Evolutionary conservation across 129 eudicot species (phyloP).

Genomic region (Oenanthe sinensis): DNA sequence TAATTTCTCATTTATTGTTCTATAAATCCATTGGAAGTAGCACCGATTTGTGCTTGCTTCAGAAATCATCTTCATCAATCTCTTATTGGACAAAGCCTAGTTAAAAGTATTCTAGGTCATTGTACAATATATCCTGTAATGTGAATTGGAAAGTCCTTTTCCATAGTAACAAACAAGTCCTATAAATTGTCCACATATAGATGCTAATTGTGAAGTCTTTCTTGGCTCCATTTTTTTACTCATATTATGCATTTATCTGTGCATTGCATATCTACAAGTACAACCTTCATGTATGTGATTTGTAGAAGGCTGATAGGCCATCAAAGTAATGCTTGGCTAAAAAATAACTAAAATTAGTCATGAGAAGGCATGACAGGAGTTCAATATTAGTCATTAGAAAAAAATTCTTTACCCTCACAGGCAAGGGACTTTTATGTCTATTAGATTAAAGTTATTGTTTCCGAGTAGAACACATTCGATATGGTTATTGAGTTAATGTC

Average conservation of each 20-base stretch:
- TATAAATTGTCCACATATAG: background rate
- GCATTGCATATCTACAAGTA: background rate
- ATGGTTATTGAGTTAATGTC: background rate
- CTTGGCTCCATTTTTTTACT: background rate
- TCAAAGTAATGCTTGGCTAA: background rate
- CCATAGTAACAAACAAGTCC: background rate
- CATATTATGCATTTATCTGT: background rate
- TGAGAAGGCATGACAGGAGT: background rate
- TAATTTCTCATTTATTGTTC: background rate
- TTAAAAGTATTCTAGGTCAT: background rate
- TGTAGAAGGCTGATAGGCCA: background rate
- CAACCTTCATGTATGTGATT: background rate
- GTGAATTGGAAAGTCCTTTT: background rate
- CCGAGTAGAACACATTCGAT: background rate
- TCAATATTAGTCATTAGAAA: background rate
- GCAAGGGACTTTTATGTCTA: background rate
- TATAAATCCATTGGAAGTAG: background rate
- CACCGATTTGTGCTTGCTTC: slow-evolving; percentile 18
- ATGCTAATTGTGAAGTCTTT: background rate
- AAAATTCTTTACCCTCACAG: background rate
- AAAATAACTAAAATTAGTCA: background rate
- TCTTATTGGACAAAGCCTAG: background rate
- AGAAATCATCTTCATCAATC: slow-evolving; percentile 15
- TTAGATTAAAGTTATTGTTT: background rate
- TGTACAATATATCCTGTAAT: slow-evolving; percentile 1